Conservation (phyloP, 192 early-diverging fungal genomes). For the Radiomyces spectabilis region DNA sequence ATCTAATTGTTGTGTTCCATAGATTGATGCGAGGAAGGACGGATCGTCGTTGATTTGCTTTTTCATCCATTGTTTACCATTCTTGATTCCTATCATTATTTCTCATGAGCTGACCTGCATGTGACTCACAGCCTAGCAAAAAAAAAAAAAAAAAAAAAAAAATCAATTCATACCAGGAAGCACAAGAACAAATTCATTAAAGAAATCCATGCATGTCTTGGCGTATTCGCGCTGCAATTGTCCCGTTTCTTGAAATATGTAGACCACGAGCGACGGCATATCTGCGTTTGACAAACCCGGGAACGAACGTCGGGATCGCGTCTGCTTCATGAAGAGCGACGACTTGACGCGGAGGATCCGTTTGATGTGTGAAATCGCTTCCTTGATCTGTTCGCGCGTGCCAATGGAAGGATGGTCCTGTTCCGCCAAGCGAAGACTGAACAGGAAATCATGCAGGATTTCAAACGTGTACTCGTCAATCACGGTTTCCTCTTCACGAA, state of each 20-base stretch:
- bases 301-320: conserved; percentile 34
- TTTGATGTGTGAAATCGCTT: conserved; percentile 48
- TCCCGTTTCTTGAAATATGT: conserved; percentile 50
- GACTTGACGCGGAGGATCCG: conserved; percentile 52
- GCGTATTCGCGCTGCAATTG: conserved; percentile 50
- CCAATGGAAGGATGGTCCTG: conserved; percentile 51
- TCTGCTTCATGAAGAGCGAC: conserved; percentile 38
- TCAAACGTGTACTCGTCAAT: conserved; percentile 65
- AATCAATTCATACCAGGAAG: conserved; percentile 31
- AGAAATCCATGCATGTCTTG: conserved; percentile 51
- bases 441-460: conserved; percentile 57
- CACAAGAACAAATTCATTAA: conserved; percentile 44
- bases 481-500: conserved; percentile 56
- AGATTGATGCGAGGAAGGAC: too few species aligned
- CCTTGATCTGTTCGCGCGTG: conserved; percentile 39
- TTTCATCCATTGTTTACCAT: background rate
- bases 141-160: background rate
- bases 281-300: conserved; percentile 34
- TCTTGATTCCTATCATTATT: background rate
- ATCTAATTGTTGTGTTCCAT: too few species aligned
- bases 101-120: too few species aligned
- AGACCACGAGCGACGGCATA: conserved; percentile 43
- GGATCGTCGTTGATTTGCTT: too few species aligned
- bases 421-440: conserved; percentile 52
- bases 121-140: too few species aligned